Evolutionary conservation across 306 rosid species (phyloP).

Genomic region (Trifolium subterraneum): DNA sequence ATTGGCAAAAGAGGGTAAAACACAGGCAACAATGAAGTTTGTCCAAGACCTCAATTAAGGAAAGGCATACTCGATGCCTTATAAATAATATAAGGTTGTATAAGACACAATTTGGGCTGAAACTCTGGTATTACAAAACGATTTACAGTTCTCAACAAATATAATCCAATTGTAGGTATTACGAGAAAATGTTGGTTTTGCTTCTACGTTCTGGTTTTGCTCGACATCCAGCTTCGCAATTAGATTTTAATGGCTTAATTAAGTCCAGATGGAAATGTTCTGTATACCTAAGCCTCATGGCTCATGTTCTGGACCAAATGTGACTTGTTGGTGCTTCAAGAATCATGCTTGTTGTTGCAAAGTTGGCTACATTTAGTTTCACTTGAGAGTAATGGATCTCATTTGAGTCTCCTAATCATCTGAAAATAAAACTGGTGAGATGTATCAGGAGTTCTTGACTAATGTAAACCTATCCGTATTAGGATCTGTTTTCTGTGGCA

Average conservation of each 20-base stretch:
- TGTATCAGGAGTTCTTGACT: background rate
- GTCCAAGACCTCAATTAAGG: background rate
- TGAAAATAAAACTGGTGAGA: background rate
- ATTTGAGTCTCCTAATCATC: background rate
- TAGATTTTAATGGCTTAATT: background rate
- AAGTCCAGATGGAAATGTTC: background rate
- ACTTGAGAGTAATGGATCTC: background rate
- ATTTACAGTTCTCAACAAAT: background rate
- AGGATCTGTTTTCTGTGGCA: background rate
- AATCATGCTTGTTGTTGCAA: conserved; percentile 9
- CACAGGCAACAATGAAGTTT: background rate
- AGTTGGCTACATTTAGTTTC: conserved; percentile 14
- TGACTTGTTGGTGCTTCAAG: background rate
- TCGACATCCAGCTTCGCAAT: background rate
- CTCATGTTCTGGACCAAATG: conserved; percentile 3
- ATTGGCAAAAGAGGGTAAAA: background rate
- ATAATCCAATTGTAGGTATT: no score
- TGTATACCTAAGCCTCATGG: background rate
- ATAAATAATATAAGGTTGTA: background rate
- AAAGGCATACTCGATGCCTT: background rate
- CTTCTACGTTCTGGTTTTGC: no score
- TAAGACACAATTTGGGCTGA: background rate
- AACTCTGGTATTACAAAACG: background rate
- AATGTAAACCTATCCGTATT: background rate
- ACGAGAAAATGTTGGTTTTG: no score